Evolutionary conservation across 2,329 filamentous ascomycete species (phyloP).

Genomic region (Aspergillus novoparasiticus): DNA sequence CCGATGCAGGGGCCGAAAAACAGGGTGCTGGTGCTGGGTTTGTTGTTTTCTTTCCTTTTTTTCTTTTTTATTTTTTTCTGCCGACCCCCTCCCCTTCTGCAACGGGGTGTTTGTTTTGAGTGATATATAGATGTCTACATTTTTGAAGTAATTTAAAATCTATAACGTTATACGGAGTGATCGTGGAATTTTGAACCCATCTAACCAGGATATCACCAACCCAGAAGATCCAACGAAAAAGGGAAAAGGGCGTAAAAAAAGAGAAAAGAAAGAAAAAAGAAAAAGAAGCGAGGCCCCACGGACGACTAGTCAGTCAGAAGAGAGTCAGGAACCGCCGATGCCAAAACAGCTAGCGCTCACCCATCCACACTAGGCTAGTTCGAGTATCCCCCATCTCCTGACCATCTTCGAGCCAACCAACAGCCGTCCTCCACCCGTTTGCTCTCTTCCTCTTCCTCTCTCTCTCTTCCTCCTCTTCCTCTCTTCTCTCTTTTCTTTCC

Average conservation of each 20-base stretch:
- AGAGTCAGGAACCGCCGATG: slow-evolving; percentile 17
- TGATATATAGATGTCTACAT: not conserved
- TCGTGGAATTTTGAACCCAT: not conserved
- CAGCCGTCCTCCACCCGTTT: slow-evolving; percentile 18
- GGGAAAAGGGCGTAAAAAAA: not conserved
- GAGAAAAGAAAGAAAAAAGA: slow-evolving; percentile 9
- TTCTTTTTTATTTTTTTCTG: not conserved
- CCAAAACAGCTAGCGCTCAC: slow-evolving; percentile 17
- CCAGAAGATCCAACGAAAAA: not conserved
- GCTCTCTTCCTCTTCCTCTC: slow-evolving; percentile 10
- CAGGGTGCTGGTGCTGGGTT: not conserved
- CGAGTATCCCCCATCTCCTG: slow-evolving; percentile 22
- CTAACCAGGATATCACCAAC: not conserved
- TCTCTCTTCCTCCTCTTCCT: slow-evolving; percentile 13
- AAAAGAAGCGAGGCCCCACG: slow-evolving; percentile 15
- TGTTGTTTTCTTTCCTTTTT: slow-evolving; percentile 1
- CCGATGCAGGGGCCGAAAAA: slow-evolving; percentile 28
- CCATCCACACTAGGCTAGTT: slow-evolving; percentile 13
- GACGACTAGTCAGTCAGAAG: slow-evolving; percentile 5
- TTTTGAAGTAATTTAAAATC: not conserved
- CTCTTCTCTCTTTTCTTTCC: slow-evolving; percentile 18
- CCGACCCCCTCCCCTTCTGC: not conserved
- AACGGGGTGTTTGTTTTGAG: not conserved
- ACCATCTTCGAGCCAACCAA: slow-evolving; percentile 9
- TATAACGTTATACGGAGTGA: not conserved